Conservation (phyloP, 2,329 filamentous ascomycete species). For the Dactylellina sp. region DNA sequence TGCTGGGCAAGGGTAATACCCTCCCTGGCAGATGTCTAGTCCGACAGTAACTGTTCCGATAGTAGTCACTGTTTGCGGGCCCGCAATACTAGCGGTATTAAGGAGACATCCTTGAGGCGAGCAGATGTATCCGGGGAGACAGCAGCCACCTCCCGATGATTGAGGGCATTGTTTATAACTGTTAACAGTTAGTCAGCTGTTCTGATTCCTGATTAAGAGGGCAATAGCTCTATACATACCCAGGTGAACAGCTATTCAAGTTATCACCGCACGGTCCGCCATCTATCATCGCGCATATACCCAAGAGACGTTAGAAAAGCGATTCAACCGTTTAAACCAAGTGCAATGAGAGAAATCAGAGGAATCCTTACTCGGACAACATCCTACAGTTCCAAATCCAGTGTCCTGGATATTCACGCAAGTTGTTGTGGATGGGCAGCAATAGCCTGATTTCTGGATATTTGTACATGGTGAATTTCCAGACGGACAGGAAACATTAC, state of each 20-base stretch:
- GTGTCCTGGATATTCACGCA: conserved; percentile 75
- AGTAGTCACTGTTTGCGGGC: conserved; percentile 10
- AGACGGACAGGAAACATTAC: conserved; percentile 72
- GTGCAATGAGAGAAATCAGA: too few relatives aligned
- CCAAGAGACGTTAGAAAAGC: background rate
- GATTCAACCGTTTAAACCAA: too few relatives aligned
- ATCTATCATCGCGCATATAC: conserved; percentile 13
- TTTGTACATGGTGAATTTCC: conserved; percentile 74
- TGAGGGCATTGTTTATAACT: conserved; percentile 44
- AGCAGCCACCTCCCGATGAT: conserved; percentile 42
- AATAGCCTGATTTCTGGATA: conserved; percentile 77
- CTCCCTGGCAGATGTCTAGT: conserved; percentile 40
- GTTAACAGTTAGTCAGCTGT: background rate
- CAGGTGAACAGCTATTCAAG: conserved; percentile 37
- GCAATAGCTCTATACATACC: conserved; percentile 8
- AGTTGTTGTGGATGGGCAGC: conserved; percentile 74
- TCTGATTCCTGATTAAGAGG: background rate
- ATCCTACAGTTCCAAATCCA: conserved; percentile 76
- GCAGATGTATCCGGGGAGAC: conserved; percentile 50
- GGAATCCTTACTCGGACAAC: conserved; percentile 70
- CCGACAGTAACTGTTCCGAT: conserved; percentile 33
- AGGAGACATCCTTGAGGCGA: conserved; percentile 49
- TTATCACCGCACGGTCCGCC: conserved; percentile 34
- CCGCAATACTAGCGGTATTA: conserved; percentile 21
- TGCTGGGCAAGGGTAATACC: conserved; percentile 44